Percentiles rank a stretch among this genome's conserved stretches.
Evolutionary conservation across 805 yeast species (phyloP).

Genomic region (Yarrowia keelungensis): DNA sequence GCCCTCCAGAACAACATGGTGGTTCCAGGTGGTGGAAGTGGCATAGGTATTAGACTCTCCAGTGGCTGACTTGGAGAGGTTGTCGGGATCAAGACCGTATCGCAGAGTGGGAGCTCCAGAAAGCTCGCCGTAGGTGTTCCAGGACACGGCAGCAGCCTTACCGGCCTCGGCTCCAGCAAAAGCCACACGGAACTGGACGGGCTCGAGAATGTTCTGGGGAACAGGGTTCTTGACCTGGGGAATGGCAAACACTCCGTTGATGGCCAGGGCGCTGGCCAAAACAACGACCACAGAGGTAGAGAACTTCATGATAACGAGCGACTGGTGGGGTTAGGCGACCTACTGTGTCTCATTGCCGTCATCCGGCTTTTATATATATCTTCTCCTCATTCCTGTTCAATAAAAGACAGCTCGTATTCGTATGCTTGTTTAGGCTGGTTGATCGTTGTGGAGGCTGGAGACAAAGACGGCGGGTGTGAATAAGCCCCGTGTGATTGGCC

Average conservation of each 20-base stretch:
- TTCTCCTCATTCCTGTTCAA: neutral
- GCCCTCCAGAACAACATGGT: conserved; percentile 46
- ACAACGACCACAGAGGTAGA: conserved; percentile 16
- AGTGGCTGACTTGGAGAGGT: conserved; percentile 30
- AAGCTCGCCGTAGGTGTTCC: conserved; percentile 45
- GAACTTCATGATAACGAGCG: conserved; percentile 20
- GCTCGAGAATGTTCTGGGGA: conserved; percentile 20
- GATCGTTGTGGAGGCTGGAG: neutral
- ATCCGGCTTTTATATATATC: neutral
- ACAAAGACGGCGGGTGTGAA: conserved; percentile 1
- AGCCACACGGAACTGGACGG: conserved; percentile 32
- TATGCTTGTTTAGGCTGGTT: conserved; percentile 8
- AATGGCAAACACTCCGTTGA: conserved; percentile 21
- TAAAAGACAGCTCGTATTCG: conserved; percentile 14
- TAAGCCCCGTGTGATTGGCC: conserved; percentile 7
- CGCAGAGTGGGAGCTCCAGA: conserved; percentile 43
- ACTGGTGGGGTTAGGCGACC: neutral
- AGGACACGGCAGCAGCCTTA: conserved; percentile 37
- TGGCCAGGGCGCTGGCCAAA: conserved; percentile 11
- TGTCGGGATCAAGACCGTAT: conserved; percentile 43
- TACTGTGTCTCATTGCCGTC: neutral
- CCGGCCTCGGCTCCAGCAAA: conserved; percentile 15
- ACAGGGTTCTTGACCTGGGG: conserved; percentile 36
- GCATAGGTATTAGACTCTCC: conserved; percentile 43
- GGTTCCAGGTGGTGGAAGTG: conserved; percentile 45